phyloP scores from a whole-genome alignment of 1,139 yeast species.

The Debaryomycetaceae sp. region DNA sequence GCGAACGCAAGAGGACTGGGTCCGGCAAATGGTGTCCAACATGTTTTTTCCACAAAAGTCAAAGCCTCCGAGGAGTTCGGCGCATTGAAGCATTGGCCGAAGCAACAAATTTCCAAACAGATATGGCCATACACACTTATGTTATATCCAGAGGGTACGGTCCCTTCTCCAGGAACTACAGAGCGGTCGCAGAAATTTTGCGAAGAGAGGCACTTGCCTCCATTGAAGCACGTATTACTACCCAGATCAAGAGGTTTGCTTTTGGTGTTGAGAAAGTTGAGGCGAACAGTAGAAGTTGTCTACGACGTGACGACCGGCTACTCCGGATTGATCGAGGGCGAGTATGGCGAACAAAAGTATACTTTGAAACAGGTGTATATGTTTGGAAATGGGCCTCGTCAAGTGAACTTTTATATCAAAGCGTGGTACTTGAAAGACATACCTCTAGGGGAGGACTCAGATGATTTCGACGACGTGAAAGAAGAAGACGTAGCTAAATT shows the following conservation, averaged over 20 bases:
- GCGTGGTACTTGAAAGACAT: constrained; percentile 58
- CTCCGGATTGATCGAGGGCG: constrained; percentile 57
- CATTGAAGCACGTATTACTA: constrained; percentile 60
- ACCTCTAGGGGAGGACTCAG: constrained; percentile 54
- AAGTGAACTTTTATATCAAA: constrained; percentile 62
- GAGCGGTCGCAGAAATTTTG: constrained; percentile 57
- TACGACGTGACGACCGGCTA: constrained; percentile 87
- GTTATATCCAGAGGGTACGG: constrained; percentile 95
- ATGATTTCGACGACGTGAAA: constrained; percentile 43
- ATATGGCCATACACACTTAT: constrained; percentile 54
- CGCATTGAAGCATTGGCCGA: constrained; percentile 33
- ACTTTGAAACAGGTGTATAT: constrained; percentile 64
- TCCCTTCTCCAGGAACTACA: constrained; percentile 64
- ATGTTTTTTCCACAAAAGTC: constrained; percentile 24
- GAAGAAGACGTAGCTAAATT: constrained; percentile 45
- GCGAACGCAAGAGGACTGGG: constrained; percentile 52
- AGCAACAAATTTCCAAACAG: constrained; percentile 25
- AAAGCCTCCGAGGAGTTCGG: constrained; percentile 10
- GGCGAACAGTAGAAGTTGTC: constrained; percentile 58
- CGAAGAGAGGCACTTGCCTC: constrained; percentile 42
- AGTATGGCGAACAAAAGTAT: constrained; percentile 76
- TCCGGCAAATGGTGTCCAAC: constrained; percentile 45
- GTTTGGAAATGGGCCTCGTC: constrained; percentile 66
- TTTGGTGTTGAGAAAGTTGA: constrained; percentile 57
- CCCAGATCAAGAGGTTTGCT: constrained; percentile 84